Percentiles rank a stretch among this genome's conserved stretches.
Evolutionary conservation across 768 basidiomycete genomes (phyloP).

Genomic region (Hortiboletus flavorubellus): DNA sequence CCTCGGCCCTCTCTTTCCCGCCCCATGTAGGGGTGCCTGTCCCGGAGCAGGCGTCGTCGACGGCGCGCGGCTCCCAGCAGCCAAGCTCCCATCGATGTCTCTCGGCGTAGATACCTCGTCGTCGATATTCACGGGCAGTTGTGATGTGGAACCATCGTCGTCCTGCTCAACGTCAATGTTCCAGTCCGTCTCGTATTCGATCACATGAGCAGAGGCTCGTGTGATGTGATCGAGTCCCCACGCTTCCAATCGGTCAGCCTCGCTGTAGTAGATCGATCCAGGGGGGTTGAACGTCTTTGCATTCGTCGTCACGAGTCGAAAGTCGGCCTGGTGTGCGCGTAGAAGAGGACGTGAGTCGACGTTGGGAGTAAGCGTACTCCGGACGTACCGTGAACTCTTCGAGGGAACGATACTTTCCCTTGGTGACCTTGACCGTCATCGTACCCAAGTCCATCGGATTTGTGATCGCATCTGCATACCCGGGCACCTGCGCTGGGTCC

Average conservation of each 20-base stretch:
- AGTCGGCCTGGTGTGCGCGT: conserved; percentile 47
- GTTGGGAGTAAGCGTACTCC: not conserved
- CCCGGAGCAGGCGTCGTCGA: conserved; percentile 37
- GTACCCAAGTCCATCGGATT: conserved; percentile 93
- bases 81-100: conserved; percentile 43
- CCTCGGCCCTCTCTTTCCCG: conserved; percentile 42
- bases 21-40: not conserved
- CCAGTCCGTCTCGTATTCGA: conserved; percentile 82
- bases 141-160: conserved; percentile 33
- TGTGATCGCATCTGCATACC: conserved; percentile 67
- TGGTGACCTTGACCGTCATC: conserved; percentile 72
- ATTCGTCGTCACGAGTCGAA: conserved; percentile 69
- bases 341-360: not conserved
- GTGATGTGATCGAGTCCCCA: conserved; percentile 75
- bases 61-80: conserved; percentile 46
- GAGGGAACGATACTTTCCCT: conserved; percentile 72
- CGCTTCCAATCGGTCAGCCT: conserved; percentile 66
- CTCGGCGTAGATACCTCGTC: conserved; percentile 41
- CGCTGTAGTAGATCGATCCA: conserved; percentile 67
- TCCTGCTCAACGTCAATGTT: conserved; percentile 77
- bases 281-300: conserved; percentile 76
- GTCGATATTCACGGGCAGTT: conserved; percentile 32
- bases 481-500: conserved; percentile 53
- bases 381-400: conserved; percentile 72
- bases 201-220: conserved; percentile 67